Conservation (phyloP, 1,284 basidiomycete species). For the Vanrija sp. region DNA sequence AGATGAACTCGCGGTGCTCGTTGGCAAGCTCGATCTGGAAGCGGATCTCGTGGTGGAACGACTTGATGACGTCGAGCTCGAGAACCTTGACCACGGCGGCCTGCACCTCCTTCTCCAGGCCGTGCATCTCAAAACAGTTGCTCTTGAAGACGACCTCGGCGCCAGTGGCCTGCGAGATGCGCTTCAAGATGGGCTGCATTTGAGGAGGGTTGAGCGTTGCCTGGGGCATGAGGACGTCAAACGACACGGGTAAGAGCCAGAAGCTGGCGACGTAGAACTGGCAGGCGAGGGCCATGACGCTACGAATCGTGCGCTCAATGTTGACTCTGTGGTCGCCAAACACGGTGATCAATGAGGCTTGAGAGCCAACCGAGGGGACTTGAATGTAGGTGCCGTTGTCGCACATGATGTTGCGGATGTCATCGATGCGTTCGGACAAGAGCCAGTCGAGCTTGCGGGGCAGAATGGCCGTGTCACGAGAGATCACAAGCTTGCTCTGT, state of each 20-base stretch:
- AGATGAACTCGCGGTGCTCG: constrained; percentile 97
- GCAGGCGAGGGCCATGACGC: constrained; percentile 92
- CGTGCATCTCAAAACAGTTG: constrained; percentile 96
- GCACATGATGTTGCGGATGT: constrained; percentile 84
- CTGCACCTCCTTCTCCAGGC: constrained; percentile 88
- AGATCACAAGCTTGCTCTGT: constrained; percentile 80
- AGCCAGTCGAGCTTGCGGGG: constrained; percentile 98
- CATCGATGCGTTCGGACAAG: constrained; percentile 85
- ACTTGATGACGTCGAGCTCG: constrained; percentile 82
- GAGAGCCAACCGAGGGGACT: constrained; percentile 70
- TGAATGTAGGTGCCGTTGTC: constrained; percentile 96
- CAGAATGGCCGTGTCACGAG: constrained; percentile 86
- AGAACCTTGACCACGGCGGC: constrained; percentile 79
- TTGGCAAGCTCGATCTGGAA: constrained; percentile 98
- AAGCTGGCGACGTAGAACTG: constrained; percentile 94
- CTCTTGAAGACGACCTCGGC: constrained; percentile 96
- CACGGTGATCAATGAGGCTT: constrained; percentile 84
- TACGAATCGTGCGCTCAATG: constrained; percentile 90
- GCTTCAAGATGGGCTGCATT: constrained; percentile 78
- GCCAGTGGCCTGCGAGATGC: constrained; percentile 79
- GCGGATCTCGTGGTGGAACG: constrained; percentile 91
- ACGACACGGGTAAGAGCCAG: constrained; percentile 90
- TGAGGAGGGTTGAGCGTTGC: constrained; percentile 73
- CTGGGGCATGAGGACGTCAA: constrained; percentile 81
- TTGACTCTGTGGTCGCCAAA: constrained; percentile 93